These are phyloP conservation scores for Triticum dicoccoides DNA, from an alignment of 176 grass and related monocot species.

Conservation along the genomic window DNA sequence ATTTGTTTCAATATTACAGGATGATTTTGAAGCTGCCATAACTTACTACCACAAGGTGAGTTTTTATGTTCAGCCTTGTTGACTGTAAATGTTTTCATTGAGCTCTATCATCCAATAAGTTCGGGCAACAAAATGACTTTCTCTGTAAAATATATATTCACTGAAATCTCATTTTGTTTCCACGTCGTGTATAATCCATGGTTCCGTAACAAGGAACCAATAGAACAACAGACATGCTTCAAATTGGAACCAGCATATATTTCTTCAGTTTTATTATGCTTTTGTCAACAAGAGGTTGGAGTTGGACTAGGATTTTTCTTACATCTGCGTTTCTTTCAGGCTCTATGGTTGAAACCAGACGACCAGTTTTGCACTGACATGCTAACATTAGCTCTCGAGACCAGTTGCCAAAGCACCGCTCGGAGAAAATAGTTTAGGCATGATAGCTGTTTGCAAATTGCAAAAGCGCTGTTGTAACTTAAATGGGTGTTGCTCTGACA, in stretches of 20 bases:
- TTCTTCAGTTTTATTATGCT: not conserved
- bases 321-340: slow-evolving; percentile 42
- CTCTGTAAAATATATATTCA: too few species aligned
- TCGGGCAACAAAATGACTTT: too few species aligned
- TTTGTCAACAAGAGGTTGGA: not conserved
- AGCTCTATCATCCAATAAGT: too few species aligned
- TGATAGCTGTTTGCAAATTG: not conserved
- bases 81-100: not conserved
- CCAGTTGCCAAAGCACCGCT: slow-evolving; percentile 30
- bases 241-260: too few species aligned
- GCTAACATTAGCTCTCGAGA: slow-evolving; percentile 70
- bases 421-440: slow-evolving; percentile 39
- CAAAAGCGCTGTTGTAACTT: slow-evolving; percentile 24
- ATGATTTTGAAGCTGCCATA: slow-evolving; percentile 83
- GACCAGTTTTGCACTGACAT: slow-evolving; percentile 92
- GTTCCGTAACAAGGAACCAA: too few species aligned
- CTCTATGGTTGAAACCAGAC: slow-evolving; percentile 90
- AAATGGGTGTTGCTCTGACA: not conserved
- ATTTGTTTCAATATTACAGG: slow-evolving; percentile 51
- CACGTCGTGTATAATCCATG: too few species aligned
- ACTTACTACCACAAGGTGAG: slow-evolving; percentile 94
- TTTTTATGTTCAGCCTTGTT: slow-evolving; percentile 1
- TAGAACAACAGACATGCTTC: too few species aligned
- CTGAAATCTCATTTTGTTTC: too few species aligned
- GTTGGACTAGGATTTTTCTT: not conserved